Conservation (phyloP, 2,329 filamentous ascomycete species). For the Juglanconis oblonga region DNA sequence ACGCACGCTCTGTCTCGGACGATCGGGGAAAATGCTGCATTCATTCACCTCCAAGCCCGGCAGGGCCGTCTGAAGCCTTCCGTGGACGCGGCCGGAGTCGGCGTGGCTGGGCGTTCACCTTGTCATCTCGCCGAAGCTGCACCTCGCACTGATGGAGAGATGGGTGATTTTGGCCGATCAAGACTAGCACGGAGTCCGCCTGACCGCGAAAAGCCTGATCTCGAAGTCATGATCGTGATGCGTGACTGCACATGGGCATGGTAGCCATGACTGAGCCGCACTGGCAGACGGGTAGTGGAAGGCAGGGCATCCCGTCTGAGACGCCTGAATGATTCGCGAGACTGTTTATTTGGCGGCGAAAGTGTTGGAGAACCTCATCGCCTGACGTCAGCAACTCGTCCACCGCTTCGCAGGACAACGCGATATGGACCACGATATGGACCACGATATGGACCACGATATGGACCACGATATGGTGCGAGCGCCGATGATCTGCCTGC, state of each 20-base stretch:
- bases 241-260: neutral
- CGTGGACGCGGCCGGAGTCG: neutral
- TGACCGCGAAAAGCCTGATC: neutral
- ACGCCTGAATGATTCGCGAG: constrained; percentile 1
- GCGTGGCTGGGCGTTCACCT: neutral
- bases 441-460: too few relatives aligned
- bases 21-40: too few relatives aligned
- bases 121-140: too few relatives aligned
- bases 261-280: neutral
- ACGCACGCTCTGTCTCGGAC: too few relatives aligned
- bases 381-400: neutral
- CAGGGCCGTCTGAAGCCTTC: too few relatives aligned
- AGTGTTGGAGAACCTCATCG: neutral
- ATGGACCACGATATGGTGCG: too few relatives aligned
- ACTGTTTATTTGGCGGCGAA: neutral
- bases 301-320: neutral
- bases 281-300: neutral
- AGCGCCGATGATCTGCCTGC: too few relatives aligned
- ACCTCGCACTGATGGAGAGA: neutral
- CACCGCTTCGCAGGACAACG: too few relatives aligned
- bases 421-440: too few relatives aligned
- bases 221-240: neutral
- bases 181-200: neutral
- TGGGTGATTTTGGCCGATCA: neutral
- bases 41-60: too few relatives aligned